Percentiles rank a stretch among this genome's conserved stretches.
Evolutionary conservation across 2,329 filamentous ascomycete species (phyloP).

Genomic region (Colletotrichum gloeosporioides): DNA sequence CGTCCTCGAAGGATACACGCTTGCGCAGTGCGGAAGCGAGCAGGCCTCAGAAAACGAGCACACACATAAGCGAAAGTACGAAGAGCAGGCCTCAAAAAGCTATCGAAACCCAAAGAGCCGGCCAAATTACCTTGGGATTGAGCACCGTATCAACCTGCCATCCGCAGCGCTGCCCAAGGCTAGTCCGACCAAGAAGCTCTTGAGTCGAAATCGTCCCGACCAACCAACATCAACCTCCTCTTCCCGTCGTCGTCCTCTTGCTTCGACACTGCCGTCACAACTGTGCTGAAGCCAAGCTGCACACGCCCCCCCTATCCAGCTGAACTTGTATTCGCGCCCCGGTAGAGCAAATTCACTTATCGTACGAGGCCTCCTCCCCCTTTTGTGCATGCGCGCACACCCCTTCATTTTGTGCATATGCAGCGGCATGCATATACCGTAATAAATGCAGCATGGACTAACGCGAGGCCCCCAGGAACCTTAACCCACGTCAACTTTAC

Average conservation of each 20-base stretch:
- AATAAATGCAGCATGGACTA: background rate
- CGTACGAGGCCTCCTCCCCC: background rate
- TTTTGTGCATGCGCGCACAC: background rate
- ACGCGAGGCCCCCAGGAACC: background rate
- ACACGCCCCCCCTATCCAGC: background rate
- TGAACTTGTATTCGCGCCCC: background rate
- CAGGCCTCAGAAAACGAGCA: background rate
- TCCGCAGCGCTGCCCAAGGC: background rate
- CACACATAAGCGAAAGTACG: background rate
- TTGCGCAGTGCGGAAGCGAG: background rate
- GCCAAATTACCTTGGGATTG: background rate
- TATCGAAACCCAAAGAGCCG: background rate
- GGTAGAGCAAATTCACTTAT: background rate
- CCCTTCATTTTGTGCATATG: background rate
- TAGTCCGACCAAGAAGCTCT: background rate
- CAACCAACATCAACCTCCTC: background rate
- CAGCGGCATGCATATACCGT: background rate
- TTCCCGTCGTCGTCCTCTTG: background rate
- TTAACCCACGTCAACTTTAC: background rate
- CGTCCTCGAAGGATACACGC: background rate
- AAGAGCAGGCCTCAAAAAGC: slow-evolving; percentile 16
- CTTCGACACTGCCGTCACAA: background rate
- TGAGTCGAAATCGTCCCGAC: background rate
- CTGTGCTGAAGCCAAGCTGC: slow-evolving; percentile 1
- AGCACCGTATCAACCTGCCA: background rate